Evolutionary conservation across 345 rosid genomes (phyloP).

Genomic region (Cardamine resedifolia): DNA sequence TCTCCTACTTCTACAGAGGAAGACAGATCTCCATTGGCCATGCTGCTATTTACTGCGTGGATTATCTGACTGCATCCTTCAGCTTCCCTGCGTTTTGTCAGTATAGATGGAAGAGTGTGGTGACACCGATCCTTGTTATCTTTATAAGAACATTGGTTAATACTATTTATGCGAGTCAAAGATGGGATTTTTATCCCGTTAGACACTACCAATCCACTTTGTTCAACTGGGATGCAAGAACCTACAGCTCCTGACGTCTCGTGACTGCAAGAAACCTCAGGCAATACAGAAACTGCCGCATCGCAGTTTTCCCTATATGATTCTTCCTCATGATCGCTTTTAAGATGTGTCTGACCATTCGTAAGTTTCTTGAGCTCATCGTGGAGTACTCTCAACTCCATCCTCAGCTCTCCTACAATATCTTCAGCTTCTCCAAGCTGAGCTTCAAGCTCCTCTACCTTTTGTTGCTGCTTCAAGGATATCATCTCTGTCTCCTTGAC

Average conservation of each 20-base stretch:
- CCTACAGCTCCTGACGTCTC: constrained; percentile 32
- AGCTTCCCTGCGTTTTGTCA: constrained; percentile 61
- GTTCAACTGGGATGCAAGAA: constrained; percentile 42
- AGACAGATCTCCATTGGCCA: constrained; percentile 23
- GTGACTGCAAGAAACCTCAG: constrained; percentile 35
- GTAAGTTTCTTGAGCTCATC: constrained; percentile 57
- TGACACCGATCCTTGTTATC: constrained; percentile 49
- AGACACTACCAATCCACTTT: constrained; percentile 26
- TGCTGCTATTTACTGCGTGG: constrained; percentile 51
- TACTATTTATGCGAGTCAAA: constrained; percentile 33
- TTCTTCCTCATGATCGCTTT: constrained; percentile 2
- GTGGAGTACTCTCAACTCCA: constrained; percentile 62
- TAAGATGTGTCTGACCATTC: constrained; percentile 25
- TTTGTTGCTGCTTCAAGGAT: constrained; percentile 52
- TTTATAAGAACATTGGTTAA: constrained; percentile 45
- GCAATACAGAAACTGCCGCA: constrained; percentile 29
- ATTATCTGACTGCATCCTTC: constrained; percentile 66
- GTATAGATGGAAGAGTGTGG: constrained; percentile 65
- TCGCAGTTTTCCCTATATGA: constrained; percentile 8
- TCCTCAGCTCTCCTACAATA: constrained; percentile 76
- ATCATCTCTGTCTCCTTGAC: constrained; percentile 64
- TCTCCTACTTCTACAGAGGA: constrained; percentile 23
- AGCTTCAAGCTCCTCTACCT: constrained; percentile 84
- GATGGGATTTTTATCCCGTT: constrained; percentile 39
- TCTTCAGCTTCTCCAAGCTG: constrained; percentile 90